Evolutionary conservation across 2,329 filamentous ascomycete species (phyloP).

Genomic region (Ophiostoma australiae): DNA sequence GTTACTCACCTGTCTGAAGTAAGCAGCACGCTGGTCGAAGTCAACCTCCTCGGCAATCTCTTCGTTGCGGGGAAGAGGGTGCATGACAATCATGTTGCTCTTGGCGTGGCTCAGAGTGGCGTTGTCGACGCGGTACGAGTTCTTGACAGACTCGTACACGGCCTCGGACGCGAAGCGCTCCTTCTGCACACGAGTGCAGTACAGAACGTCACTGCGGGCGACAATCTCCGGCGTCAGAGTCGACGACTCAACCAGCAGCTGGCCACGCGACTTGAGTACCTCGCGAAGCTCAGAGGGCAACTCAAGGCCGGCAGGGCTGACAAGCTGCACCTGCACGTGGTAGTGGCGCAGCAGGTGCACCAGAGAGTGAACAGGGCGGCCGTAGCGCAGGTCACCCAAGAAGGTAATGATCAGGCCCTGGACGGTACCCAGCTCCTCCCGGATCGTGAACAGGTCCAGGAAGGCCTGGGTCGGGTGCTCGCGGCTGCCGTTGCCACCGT

Average conservation of each 20-base stretch:
- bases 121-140: slow-evolving; percentile 85
- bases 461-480: slow-evolving; percentile 98
- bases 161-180: slow-evolving; percentile 81
- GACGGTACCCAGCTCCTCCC: slow-evolving; percentile 93
- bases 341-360: slow-evolving; percentile 94
- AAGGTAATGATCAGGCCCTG: slow-evolving; percentile 96
- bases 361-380: slow-evolving; percentile 90
- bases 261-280: slow-evolving; percentile 65
- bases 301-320: slow-evolving; percentile 71
- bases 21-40: slow-evolving; percentile 92
- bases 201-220: slow-evolving; percentile 81
- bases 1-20: slow-evolving; percentile 92
- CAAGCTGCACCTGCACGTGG: slow-evolving; percentile 88
- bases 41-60: slow-evolving; percentile 96
- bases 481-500: slow-evolving; percentile 90
- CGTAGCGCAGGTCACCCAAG: slow-evolving; percentile 85
- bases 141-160: slow-evolving; percentile 83
- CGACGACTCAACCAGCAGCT: slow-evolving; percentile 70
- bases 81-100: slow-evolving; percentile 88
- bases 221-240: slow-evolving; percentile 82
- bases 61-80: slow-evolving; percentile 87
- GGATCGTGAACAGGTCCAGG: slow-evolving; percentile 95
- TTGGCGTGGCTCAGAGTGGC: slow-evolving; percentile 86
- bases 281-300: slow-evolving; percentile 72
- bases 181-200: slow-evolving; percentile 95